Conservation (phyloP, 495 filamentous ascomycete species). For the Podospora sp. region DNA sequence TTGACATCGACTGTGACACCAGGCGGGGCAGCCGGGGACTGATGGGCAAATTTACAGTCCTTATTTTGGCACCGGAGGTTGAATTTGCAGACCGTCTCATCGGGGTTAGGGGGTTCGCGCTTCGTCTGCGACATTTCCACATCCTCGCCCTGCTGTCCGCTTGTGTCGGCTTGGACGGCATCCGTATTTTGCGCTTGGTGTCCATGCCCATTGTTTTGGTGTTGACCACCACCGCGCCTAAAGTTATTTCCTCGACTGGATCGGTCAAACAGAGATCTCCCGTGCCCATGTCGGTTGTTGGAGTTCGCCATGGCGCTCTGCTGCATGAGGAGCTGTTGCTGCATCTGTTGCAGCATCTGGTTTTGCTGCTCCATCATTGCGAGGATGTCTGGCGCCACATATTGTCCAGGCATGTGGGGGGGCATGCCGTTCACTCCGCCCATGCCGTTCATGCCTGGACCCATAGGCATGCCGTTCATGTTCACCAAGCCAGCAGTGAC, state of each 20-base stretch:
- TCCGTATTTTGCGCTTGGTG: constrained; percentile 30
- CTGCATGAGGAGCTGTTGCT: constrained; percentile 68
- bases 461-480: constrained; percentile 39
- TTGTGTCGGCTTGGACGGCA: constrained; percentile 30
- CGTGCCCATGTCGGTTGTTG: constrained; percentile 45
- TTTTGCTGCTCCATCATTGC: constrained; percentile 89
- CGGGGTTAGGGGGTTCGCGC: constrained; percentile 53
- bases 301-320: constrained; percentile 33
- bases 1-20: constrained; percentile 72
- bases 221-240: constrained; percentile 42
- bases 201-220: constrained; percentile 37
- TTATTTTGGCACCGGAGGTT: constrained; percentile 84
- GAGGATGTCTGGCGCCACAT: constrained; percentile 74
- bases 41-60: constrained; percentile 91
- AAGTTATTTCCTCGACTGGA: constrained; percentile 43
- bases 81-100: constrained; percentile 77
- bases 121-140: constrained; percentile 55
- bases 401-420: constrained; percentile 24
- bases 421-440: constrained; percentile 16
- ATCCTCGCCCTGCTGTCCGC: constrained; percentile 44
- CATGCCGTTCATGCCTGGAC: constrained; percentile 46
- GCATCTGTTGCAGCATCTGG: constrained; percentile 72
- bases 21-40: constrained; percentile 88
- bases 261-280: constrained; percentile 78
- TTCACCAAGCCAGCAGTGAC: constrained; percentile 48